Evolutionary conservation across 2,329 filamentous ascomycete species (phyloP), one percentile per base, ranked within the genome.

Genomic region (Passalora sequoiae): DNA sequence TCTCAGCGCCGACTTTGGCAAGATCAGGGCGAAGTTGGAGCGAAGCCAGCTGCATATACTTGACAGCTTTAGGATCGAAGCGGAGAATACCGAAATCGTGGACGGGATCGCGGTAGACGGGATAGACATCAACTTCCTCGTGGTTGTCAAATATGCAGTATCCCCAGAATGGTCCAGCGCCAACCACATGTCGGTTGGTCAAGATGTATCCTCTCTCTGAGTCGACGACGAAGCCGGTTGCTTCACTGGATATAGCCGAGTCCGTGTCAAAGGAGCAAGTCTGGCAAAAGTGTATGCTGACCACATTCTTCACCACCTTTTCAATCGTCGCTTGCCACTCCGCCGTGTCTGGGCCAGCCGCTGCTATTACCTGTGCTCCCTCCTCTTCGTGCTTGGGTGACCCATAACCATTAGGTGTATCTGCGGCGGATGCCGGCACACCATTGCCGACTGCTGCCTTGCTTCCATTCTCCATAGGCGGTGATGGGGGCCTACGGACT

Each of bases 81-180:
- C 92, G 83, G 38, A 98, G 78, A 58, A 98, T 94, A 50, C 92
- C 92, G 59, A 98, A 98, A 67, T 98, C 92, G 73, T 98, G 92
- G 20, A 98, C 91, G 12, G 92, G 94, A 61, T 98, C 92, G 60
- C 92, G 88, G 70, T 98, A 98, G 38, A 98, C 89, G 6, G 92
- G 92, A 62, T 89, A 87, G 36, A 94, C 91, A 64, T 98, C 92
- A 57, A 92, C 92, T 66, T 84, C 81, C 64, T 98, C 92, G 67
- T 98, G 92, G 64, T 98, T 98, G 66, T 98, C 94, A 65, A 98
- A 98, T 56, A 98, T 89, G 64, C 86, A 89, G 69, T 94, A 96
- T 36, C 92, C 92, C 84, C 91, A 97, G 68, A 98, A 98, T 1
- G 92, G 92, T 1, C 92, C 92, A 1, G 92, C 78, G 53, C 92